Evolutionary conservation across 1,284 basidiomycete genomes (phyloP).

Genomic region (Fomitiporia mediterranea): DNA sequence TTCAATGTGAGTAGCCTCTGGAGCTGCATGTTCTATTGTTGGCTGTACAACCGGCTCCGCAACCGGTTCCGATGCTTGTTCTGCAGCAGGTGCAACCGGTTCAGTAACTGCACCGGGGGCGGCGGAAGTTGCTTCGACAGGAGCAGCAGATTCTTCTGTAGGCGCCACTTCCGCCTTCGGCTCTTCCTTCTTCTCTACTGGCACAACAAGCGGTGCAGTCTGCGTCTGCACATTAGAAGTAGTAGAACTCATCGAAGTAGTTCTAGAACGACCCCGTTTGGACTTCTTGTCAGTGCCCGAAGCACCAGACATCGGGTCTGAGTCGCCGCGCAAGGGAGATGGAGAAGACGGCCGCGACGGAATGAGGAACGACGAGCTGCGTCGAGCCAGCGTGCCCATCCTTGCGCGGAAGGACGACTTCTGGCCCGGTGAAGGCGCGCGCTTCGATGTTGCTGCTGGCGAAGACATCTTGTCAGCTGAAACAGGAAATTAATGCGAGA

Average conservation of each 20-base stretch:
- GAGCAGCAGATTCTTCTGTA: constrained; percentile 23
- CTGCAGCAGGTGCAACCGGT: constrained; percentile 7
- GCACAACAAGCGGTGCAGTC: constrained; percentile 4
- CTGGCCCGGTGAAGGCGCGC: not conserved
- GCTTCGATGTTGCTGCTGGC: not conserved
- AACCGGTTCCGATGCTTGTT: constrained; percentile 15
- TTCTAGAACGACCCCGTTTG: no score
- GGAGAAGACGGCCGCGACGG: constrained; percentile 32
- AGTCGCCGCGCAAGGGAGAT: constrained; percentile 25
- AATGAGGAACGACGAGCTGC: constrained; percentile 44
- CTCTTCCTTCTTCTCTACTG: constrained; percentile 17
- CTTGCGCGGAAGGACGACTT: constrained; percentile 30
- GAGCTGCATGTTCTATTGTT: no score
- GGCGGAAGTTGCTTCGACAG: not conserved
- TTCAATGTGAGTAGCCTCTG: constrained; percentile 12
- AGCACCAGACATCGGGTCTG: constrained; percentile 2
- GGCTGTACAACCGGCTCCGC: no score
- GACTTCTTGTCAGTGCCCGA: not conserved
- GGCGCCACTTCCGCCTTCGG: constrained; percentile 7
- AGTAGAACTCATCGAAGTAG: constrained; percentile 11
- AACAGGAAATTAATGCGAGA: not conserved
- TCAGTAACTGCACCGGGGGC: constrained; percentile 6
- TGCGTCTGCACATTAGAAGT: constrained; percentile 1
- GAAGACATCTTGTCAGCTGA: constrained; percentile 3
- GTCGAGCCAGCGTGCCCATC: constrained; percentile 42